Percentiles rank a stretch among this genome's conserved stretches.
These are phyloP conservation scores for Hydrangea macrophylla DNA, from an alignment of 148 eudicot species.

Conservation along the genomic window DNA sequence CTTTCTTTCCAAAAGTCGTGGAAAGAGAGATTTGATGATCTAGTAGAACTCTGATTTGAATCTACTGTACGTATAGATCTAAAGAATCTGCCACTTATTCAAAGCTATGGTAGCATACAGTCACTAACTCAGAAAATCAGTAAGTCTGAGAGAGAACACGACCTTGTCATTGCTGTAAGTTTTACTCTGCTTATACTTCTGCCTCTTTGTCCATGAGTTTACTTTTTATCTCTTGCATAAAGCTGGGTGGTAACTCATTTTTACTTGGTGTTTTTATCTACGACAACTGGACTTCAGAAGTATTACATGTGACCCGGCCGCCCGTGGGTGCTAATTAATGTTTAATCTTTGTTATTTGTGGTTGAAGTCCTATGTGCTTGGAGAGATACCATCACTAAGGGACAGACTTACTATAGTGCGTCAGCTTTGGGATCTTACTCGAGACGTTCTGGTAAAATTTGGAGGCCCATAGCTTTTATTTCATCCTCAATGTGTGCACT, in stretches of 20 bases:
- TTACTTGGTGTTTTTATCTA: neutral
- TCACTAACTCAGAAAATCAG: constrained; percentile 50
- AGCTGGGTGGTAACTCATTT: neutral
- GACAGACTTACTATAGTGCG: constrained; percentile 85
- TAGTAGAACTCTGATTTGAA: constrained; percentile 11
- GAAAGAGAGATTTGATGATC: neutral
- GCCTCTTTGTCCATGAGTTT: neutral
- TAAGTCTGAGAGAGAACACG: constrained; percentile 78
- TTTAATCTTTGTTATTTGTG: constrained; percentile 19
- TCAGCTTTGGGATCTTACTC: constrained; percentile 89
- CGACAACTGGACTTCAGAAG: constrained; percentile 1
- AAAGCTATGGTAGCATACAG: constrained; percentile 70
- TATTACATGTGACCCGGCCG: neutral
- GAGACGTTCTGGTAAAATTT: constrained; percentile 71
- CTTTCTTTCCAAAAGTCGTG: neutral
- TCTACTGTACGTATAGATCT: constrained; percentile 37
- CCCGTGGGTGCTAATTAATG: constrained; percentile 10
- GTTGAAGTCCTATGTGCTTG: constrained; percentile 91
- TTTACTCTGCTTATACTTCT: constrained; percentile 2
- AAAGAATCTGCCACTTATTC: constrained; percentile 71
- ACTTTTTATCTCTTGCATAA: constrained; percentile 5
- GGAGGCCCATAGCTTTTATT: neutral
- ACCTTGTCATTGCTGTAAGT: constrained; percentile 95
- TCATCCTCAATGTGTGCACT: neutral
- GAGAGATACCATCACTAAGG: constrained; percentile 83